Evolutionary conservation across 2,329 filamentous ascomycete genomes (phyloP).

Genomic region (Didymella lethalis): DNA sequence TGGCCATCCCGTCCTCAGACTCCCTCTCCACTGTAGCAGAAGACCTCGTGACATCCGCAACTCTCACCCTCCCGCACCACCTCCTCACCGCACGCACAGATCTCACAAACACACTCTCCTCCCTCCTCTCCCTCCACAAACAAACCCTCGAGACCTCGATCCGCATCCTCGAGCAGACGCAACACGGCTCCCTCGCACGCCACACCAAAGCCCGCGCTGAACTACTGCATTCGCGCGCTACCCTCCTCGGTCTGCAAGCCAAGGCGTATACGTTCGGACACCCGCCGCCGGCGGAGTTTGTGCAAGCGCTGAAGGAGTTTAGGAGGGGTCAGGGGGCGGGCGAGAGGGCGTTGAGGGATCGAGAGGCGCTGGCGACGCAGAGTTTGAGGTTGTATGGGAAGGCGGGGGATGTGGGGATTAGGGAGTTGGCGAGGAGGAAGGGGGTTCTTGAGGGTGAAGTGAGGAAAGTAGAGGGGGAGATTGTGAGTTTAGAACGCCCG

Average conservation of each 20-base stretch:
- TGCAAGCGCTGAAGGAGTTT: constrained; percentile 44
- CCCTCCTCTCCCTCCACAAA: constrained; percentile 50
- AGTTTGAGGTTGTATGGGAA: constrained; percentile 48
- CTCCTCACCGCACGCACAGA: constrained; percentile 42
- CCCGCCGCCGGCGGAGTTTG: constrained; percentile 39
- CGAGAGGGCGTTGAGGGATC: constrained; percentile 39
- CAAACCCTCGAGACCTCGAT: constrained; percentile 51
- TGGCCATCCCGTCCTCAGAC: constrained; percentile 19
- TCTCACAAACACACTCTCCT: constrained; percentile 45
- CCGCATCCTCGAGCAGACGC: constrained; percentile 56
- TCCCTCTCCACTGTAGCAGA: constrained; percentile 24
- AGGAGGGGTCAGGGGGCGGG: constrained; percentile 41
- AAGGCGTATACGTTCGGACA: constrained; percentile 40
- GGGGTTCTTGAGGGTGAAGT: constrained; percentile 48
- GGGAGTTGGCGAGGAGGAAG: constrained; percentile 53
- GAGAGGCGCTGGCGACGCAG: constrained; percentile 44
- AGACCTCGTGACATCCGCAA: constrained; percentile 23
- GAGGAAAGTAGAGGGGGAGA: constrained; percentile 42
- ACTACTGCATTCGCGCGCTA: constrained; percentile 53
- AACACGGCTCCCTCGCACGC: constrained; percentile 56
- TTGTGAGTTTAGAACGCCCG: constrained; percentile 35
- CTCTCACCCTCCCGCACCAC: constrained; percentile 27
- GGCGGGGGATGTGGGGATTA: constrained; percentile 48
- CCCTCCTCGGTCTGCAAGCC: constrained; percentile 53
- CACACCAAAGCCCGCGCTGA: constrained; percentile 54